A percentile compares a stretch with the other conserved stretches of the same genome.
phyloP scores from a whole-genome alignment of 2,329 filamentous ascomycete species.

The Diaporthe sp. region DNA sequence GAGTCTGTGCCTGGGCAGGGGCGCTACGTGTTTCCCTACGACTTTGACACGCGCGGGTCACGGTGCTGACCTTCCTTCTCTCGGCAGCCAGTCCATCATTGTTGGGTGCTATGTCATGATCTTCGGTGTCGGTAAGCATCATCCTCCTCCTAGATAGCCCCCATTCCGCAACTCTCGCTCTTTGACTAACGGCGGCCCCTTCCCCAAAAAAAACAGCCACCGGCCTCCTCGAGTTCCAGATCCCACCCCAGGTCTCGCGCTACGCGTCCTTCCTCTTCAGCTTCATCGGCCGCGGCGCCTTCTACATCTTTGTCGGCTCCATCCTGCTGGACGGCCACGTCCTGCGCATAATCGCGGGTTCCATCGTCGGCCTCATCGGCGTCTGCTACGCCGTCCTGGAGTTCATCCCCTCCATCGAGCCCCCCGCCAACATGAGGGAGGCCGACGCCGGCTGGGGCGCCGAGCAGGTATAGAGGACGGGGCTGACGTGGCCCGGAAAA shows the following conservation, averaged over 20 bases:
- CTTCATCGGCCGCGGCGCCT: constrained; percentile 93
- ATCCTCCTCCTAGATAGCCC: not conserved
- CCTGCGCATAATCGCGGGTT: constrained; percentile 80
- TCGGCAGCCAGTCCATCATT: constrained; percentile 74
- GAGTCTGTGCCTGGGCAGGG: not conserved
- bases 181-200: not conserved
- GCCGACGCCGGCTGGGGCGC: constrained; percentile 80
- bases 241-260: constrained; percentile 89
- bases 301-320: constrained; percentile 95
- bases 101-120: constrained; percentile 89
- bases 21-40: not conserved
- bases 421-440: constrained; percentile 84
- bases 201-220: constrained; percentile 18
- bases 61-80: constrained; percentile 13
- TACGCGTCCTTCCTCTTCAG: constrained; percentile 99
- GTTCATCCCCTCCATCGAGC: constrained; percentile 82
- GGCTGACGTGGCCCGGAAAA: not conserved
- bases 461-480: constrained; percentile 72
- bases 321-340: constrained; percentile 78
- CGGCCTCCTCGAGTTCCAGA: constrained; percentile 78
- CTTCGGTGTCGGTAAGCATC: constrained; percentile 81
- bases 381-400: constrained; percentile 81
- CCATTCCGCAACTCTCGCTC: not conserved
- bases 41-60: not conserved
- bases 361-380: constrained; percentile 81